These are phyloP conservation scores for Suillus decipiens DNA, from an alignment of 768 basidiomycete genomes.

Conservation along the genomic window DNA sequence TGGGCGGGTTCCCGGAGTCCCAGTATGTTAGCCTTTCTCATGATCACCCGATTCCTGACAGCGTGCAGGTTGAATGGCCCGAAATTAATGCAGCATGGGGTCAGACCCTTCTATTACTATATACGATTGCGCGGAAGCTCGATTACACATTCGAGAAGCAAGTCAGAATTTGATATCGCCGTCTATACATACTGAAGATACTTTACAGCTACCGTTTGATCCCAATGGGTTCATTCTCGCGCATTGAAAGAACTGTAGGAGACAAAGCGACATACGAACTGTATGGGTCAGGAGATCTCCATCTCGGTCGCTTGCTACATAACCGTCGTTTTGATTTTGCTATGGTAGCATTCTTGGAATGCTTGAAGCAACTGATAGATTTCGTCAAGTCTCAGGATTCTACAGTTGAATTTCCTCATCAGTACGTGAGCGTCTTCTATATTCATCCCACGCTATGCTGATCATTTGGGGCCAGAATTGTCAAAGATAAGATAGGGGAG, in stretches of 20 bases:
- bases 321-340: conserved; percentile 95
- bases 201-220: conserved; percentile 76
- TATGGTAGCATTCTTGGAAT: conserved; percentile 96
- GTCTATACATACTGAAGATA: conserved; percentile 15
- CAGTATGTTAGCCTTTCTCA: conserved; percentile 48
- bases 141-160: conserved; percentile 88
- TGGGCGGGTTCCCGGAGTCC: conserved; percentile 82
- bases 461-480: conserved; percentile 52
- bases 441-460: not conserved
- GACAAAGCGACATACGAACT: conserved; percentile 89
- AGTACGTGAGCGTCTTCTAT: conserved; percentile 54
- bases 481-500: conserved; percentile 95
- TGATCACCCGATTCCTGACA: conserved; percentile 17
- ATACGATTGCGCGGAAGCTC: conserved; percentile 89
- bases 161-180: conserved; percentile 23
- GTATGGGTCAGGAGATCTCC: conserved; percentile 92
- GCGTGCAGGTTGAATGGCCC: conserved; percentile 86
- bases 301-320: conserved; percentile 85
- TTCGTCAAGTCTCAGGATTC: conserved; percentile 75
- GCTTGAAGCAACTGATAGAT: conserved; percentile 89
- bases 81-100: conserved; percentile 99
- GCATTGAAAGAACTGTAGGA: conserved; percentile 80
- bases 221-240: conserved; percentile 94
- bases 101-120: conserved; percentile 86
- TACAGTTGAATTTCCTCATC: conserved; percentile 78